Percentiles rank a stretch among this genome's conserved stretches.
phyloP scores from a whole-genome alignment of 768 basidiomycete species.

The Phanerochaete carnosa region DNA sequence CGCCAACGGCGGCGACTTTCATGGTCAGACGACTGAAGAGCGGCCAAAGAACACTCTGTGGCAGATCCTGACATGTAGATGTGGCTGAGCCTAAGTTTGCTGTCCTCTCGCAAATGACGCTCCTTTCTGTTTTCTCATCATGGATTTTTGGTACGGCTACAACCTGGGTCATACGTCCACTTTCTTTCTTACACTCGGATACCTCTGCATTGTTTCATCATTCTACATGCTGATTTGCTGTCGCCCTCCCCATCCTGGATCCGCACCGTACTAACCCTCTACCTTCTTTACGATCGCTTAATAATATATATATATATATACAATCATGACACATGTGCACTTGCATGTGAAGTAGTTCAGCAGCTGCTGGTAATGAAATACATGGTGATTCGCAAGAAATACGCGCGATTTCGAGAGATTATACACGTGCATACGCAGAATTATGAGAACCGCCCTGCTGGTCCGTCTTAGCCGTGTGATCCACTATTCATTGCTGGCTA shows the following conservation, averaged over 20 bases:
- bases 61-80: conserved; percentile 76
- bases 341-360: background rate
- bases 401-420: too few relatives aligned
- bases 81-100: conserved; percentile 41
- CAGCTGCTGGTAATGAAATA: background rate
- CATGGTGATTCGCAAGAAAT: background rate
- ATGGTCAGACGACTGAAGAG: conserved; percentile 53
- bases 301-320: conserved; percentile 13
- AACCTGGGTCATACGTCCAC: conserved; percentile 8
- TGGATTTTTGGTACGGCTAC: background rate
- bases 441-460: too few relatives aligned
- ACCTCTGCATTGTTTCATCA: conserved; percentile 11
- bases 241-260: conserved; percentile 7
- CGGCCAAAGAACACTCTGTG: conserved; percentile 54
- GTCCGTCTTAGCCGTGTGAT: too few relatives aligned
- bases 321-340: background rate
- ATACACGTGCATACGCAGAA: too few relatives aligned
- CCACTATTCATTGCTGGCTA: too few relatives aligned
- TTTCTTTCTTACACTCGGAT: conserved; percentile 13
- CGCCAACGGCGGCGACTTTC: conserved; percentile 57
- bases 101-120: conserved; percentile 15
- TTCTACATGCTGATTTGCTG: conserved; percentile 10
- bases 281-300: conserved; percentile 7
- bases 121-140: background rate
- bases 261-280: conserved; percentile 10